Evolutionary conservation across 169 alveolate genomes (phyloP).

Genomic region (Perkinsus olseni): DNA sequence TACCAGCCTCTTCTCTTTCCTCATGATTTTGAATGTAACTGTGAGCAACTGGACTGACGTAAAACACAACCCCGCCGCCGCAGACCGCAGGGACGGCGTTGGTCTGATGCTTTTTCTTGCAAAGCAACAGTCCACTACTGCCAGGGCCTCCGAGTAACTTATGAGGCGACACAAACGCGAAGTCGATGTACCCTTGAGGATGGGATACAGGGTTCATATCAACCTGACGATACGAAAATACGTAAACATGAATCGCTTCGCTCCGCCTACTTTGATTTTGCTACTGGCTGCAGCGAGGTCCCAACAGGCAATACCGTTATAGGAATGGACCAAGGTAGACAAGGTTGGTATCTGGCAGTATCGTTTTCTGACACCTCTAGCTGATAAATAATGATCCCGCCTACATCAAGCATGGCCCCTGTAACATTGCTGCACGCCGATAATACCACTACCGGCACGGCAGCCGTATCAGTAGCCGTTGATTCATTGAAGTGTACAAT

Average conservation of each 20-base stretch:
- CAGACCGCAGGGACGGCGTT: slow-evolving; percentile 56
- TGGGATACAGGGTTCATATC: slow-evolving; percentile 44
- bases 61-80: slow-evolving; percentile 82
- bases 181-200: slow-evolving; percentile 58
- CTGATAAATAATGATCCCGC: too few relatives aligned
- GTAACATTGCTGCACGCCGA: neutral
- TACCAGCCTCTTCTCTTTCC: slow-evolving; percentile 87
- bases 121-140: slow-evolving; percentile 63
- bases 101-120: slow-evolving; percentile 59
- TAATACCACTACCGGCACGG: neutral
- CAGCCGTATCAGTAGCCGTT: neutral
- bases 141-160: slow-evolving; percentile 86
- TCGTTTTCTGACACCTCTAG: neutral
- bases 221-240: neutral
- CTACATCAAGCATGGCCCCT: neutral
- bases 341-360: neutral
- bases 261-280: slow-evolving; percentile 40
- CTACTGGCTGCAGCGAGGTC: slow-evolving; percentile 74
- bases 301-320: slow-evolving; percentile 57
- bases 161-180: slow-evolving; percentile 81
- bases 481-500: neutral
- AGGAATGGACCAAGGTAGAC: slow-evolving; percentile 33
- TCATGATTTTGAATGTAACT: slow-evolving; percentile 60
- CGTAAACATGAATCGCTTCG: neutral
- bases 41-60: slow-evolving; percentile 71